Percentiles rank a stretch among this genome's conserved stretches.
These are phyloP conservation scores for Phytophthora ramorum DNA, from an alignment of 352 stramenopile genomes.

Conservation along the genomic window DNA sequence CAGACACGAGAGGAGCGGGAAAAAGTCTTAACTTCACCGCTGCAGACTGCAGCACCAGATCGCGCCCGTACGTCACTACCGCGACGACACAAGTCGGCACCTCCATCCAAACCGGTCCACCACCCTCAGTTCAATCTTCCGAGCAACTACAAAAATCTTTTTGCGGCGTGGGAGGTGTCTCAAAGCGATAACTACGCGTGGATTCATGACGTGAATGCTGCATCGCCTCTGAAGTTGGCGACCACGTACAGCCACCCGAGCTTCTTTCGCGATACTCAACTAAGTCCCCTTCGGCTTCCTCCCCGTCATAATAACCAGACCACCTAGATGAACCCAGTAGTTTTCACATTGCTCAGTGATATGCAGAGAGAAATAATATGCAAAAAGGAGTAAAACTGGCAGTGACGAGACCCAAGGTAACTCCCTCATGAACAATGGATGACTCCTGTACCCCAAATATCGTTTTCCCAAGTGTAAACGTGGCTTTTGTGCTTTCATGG, in stretches of 20 bases:
- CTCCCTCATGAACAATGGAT: too few relatives aligned
- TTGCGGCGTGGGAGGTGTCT: conserved; percentile 15
- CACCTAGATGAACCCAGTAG: neutral
- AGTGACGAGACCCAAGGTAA: too few relatives aligned
- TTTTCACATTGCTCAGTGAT: too few relatives aligned
- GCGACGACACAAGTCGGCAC: neutral
- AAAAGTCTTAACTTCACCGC: neutral
- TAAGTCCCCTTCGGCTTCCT: conserved; percentile 11
- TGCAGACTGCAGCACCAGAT: neutral
- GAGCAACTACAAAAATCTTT: conserved; percentile 16
- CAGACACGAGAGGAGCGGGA: neutral
- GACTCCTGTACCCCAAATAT: too few relatives aligned
- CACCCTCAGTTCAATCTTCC: neutral
- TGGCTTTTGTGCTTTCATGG: too few relatives aligned
- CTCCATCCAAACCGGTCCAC: neutral
- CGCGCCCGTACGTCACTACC: neutral
- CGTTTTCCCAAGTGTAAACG: too few relatives aligned
- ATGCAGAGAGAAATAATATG: too few relatives aligned
- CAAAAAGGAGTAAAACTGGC: too few relatives aligned
- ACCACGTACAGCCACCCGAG: neutral
- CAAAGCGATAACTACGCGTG: conserved; percentile 8
- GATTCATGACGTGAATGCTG: conserved; percentile 20
- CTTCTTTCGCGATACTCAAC: neutral
- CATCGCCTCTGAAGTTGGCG: conserved; percentile 14
- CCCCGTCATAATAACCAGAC: neutral